A percentile compares a stretch with the other conserved stretches of the same genome.
phyloP scores from a whole-genome alignment of 2,329 filamentous ascomycete genomes.

The Scedosporium boydii region DNA sequence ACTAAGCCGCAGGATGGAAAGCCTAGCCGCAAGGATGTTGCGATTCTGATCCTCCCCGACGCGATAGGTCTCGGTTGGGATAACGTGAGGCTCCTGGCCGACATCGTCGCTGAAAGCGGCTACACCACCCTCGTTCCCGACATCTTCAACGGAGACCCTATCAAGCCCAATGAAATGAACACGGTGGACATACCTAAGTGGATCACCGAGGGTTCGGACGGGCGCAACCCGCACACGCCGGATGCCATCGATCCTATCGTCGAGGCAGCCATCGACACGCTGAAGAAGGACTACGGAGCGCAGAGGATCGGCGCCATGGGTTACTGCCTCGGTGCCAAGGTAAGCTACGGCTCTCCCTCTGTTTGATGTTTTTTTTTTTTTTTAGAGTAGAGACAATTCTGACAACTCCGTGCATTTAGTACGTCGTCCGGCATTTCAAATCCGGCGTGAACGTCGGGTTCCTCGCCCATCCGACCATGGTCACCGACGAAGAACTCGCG shows the following conservation, averaged over 20 bases:
- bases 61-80: constrained; percentile 38
- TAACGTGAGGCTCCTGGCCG: constrained; percentile 27
- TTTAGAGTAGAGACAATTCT: neutral
- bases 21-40: constrained; percentile 15
- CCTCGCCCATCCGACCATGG: constrained; percentile 68
- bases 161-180: constrained; percentile 33
- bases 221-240: constrained; percentile 32
- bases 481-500: constrained; percentile 55
- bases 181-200: constrained; percentile 20
- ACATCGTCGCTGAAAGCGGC: constrained; percentile 22
- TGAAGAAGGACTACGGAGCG: constrained; percentile 44
- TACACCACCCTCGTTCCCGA: constrained; percentile 23
- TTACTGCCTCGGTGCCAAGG: constrained; percentile 70
- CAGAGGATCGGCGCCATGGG: constrained; percentile 56
- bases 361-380: neutral
- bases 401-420: constrained; percentile 29
- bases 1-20: constrained; percentile 28
- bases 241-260: constrained; percentile 20
- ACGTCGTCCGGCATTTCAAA: constrained; percentile 58
- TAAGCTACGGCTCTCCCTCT: constrained; percentile 17
- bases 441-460: constrained; percentile 60
- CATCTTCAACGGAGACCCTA: constrained; percentile 22
- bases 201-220: constrained; percentile 29
- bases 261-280: constrained; percentile 35
- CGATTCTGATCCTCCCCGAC: constrained; percentile 37